Base-by-base conservation (phyloP, 768 basidiomycete species). In the Leccinum aurantiacum region DNA sequence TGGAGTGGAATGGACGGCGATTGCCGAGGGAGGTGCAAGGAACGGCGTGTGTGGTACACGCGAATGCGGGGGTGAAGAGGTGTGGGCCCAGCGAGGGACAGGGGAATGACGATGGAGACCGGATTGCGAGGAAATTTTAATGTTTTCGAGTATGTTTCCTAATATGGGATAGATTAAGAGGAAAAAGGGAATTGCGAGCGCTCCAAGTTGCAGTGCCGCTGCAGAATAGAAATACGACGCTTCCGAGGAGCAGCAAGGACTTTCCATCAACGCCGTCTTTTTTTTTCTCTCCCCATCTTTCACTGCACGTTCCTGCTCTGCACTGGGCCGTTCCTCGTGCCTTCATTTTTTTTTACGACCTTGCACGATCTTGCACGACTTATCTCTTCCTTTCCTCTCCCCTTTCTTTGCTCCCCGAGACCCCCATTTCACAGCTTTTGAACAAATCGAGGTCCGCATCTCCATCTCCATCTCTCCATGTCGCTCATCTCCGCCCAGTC, bases 361-460 rank as follows among this genome's bases (percentile, higher is more conserved):
- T 76, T 79, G 71, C 78, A 85, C 84, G 84, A 86, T 77, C 77
- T 77, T 80, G 79, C 78, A 88, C 87, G 87, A 88, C 87, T 74
- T 77, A 78, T 75, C 41, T 71, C 76, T 46, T 73, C 76, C 68
- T 56, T 63, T 62, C 55, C 51, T 63, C 51, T 63, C 74, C 79
- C 75, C 76, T 75, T 76, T 76, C 72, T 77, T 75, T 75, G 71
- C 63, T 65, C 65, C 57, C 60, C 49, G 22, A 53, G 53, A 62
- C 66, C 64, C 61, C 66, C 60, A 73, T 65, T 71, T 65, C 67
- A 55, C 60, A 67, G 70, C 69, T 70, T 72, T 69, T 74, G 70
- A 66, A 46, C 60, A 63, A 66, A 67, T 65, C 67, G 69, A 65
- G 71, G 69, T 67, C 70, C 53, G 63, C 60, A 59, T 62, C 65